Conservation (phyloP, 345 rosid species). For the Leavenworthia alabamica region DNA sequence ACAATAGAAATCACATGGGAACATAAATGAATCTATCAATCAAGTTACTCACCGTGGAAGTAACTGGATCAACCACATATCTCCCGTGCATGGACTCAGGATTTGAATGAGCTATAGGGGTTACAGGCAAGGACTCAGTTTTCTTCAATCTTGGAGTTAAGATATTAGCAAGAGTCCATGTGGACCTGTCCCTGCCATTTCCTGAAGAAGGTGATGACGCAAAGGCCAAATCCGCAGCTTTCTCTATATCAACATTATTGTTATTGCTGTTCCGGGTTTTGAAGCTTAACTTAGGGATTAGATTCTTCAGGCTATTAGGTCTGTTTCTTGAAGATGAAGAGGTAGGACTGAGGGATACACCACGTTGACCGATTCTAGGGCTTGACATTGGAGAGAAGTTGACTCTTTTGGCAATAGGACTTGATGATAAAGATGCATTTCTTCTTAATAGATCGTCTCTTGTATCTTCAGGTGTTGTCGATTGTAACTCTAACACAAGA, state of each 20-base stretch:
- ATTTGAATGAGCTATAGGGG: conserved; percentile 69
- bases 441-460: conserved; percentile 37
- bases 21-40: neutral
- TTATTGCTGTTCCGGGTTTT: conserved; percentile 41
- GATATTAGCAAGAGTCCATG: conserved; percentile 51
- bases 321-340: conserved; percentile 42
- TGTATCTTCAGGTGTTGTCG: conserved; percentile 35
- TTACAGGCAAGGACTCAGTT: conserved; percentile 63
- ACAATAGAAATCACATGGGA: conserved; percentile 15
- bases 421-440: conserved; percentile 49
- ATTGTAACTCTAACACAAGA: conserved; percentile 42
- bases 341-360: conserved; percentile 28
- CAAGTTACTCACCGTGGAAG: conserved; percentile 41
- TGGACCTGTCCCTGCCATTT: conserved; percentile 47
- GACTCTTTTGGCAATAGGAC: conserved; percentile 56
- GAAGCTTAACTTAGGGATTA: conserved; percentile 75
- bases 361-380: conserved; percentile 39
- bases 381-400: conserved; percentile 78
- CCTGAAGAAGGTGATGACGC: conserved; percentile 40
- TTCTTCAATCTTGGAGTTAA: conserved; percentile 49
- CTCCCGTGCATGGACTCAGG: conserved; percentile 88
- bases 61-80: conserved; percentile 32
- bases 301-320: conserved; percentile 42
- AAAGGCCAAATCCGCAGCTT: conserved; percentile 61
- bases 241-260: conserved; percentile 57